Conservation (phyloP, 73 alveolate genomes). For the Paramecium bursaria region DNA sequence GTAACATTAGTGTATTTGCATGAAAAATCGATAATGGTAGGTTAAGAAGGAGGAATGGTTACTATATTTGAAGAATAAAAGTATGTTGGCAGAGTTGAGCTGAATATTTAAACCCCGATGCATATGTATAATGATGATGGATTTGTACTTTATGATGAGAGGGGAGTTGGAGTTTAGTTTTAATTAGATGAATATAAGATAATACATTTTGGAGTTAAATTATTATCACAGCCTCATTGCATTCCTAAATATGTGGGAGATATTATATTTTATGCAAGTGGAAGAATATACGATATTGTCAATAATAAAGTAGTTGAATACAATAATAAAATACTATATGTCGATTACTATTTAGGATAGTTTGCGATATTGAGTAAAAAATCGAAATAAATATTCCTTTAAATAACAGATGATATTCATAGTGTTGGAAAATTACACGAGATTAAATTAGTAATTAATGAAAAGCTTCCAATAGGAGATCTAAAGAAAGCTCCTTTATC, state of each 20-base stretch:
- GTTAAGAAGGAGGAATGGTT: slow-evolving; percentile 41
- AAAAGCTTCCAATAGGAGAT: slow-evolving; percentile 9
- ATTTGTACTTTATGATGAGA: slow-evolving; percentile 3
- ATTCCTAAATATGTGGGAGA: slow-evolving; percentile 44
- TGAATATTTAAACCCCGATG: slow-evolving; percentile 11
- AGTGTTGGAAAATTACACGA: not conserved
- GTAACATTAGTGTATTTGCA: slow-evolving; percentile 33
- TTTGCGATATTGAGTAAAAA: slow-evolving; percentile 12
- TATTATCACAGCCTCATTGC: slow-evolving; percentile 44
- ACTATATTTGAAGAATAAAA: slow-evolving; percentile 32
- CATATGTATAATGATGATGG: not conserved
- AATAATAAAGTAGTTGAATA: not conserved
- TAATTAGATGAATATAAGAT: not conserved
- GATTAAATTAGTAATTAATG: slow-evolving; percentile 20
- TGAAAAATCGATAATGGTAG: slow-evolving; percentile 7
- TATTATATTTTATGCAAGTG: slow-evolving; percentile 9
- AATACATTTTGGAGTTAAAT: not conserved
- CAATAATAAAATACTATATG: not conserved
- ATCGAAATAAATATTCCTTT: slow-evolving; percentile 9
- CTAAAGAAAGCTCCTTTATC: slow-evolving; percentile 9
- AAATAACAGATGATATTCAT: not conserved
- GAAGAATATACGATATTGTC: slow-evolving; percentile 19
- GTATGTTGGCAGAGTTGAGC: slow-evolving; percentile 12
- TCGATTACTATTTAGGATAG: not conserved
- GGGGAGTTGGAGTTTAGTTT: slow-evolving; percentile 5